Evolutionary conservation across 2,329 filamentous ascomycete species (phyloP), one percentile per base, ranked within the genome.

Genomic region (Claviceps digitariae): DNA sequence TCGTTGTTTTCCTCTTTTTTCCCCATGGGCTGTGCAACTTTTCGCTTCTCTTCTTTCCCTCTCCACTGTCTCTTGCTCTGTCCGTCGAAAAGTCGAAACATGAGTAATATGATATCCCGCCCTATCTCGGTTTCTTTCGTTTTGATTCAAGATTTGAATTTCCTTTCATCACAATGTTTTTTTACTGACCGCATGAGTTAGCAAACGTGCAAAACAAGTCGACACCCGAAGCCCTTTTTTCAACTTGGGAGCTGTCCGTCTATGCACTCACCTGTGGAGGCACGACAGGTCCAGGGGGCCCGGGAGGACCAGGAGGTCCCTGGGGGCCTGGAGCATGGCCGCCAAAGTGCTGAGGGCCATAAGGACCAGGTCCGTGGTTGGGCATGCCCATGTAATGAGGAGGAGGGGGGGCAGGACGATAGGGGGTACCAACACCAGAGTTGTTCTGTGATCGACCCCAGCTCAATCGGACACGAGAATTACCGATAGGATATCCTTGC

Each of bases 371-470:
- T 54, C 67, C 69, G 55, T 73, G 72, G 55, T 66, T 67, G 52
- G 71, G 71, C 68, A 74, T 72, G 54, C 70, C 70, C 66, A 76
- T 74, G 68, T 77, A 79, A 65, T 78, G 76, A 55, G 76, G 76
- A 44, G 76, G 76, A 48, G 75, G 75, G 53, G 93, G 93, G 50
- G 93, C 93, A 57, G 93, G 93, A 59, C 93, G 87, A 74, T 98
- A 97, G 55, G 93, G 93, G 61, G 93, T 97, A 60, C 93, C 93
- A 56, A 95, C 93, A 54, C 93, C 93, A 57, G 91, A 97, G 78
- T 98, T 98, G 82, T 97, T 98, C 78, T 98, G 93, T 53, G 87
- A 94, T 59, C 93, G 87, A 58, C 93, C 93, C 93, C 93, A 98
- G 69, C 89, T 95, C 61, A 98, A 81, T 64, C 93, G 90, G 56